A percentile compares a stretch with the other conserved stretches of the same genome.
Conservation (phyloP, 352 stramenopile genomes). For the Peronospora destructor region DNA sequence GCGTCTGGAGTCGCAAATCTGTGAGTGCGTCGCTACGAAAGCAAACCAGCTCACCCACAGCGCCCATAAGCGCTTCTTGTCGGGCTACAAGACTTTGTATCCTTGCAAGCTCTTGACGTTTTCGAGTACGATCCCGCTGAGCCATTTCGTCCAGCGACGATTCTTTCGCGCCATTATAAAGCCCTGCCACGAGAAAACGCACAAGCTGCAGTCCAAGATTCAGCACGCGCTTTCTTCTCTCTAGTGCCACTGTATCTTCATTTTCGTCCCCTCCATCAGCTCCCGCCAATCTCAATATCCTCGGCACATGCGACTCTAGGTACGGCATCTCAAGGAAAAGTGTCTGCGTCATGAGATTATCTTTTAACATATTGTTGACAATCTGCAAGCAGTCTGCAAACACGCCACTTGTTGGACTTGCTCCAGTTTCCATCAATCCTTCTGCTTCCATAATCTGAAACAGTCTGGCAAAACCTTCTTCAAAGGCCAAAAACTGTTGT, state of each 20-base stretch:
- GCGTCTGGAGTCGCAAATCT: conserved; percentile 52
- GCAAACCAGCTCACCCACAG: conserved; percentile 61
- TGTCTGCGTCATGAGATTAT: conserved; percentile 77
- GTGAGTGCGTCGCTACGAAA: conserved; percentile 34
- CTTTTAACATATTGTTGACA: conserved; percentile 71
- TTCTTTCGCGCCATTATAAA: conserved; percentile 52
- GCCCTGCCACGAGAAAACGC: conserved; percentile 44
- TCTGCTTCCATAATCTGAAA: conserved; percentile 76
- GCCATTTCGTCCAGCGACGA: conserved; percentile 49
- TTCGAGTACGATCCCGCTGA: conserved; percentile 37
- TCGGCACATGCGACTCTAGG: conserved; percentile 44
- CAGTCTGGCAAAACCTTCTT: conserved; percentile 66
- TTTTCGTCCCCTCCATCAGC: conserved; percentile 16
- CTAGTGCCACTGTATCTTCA: conserved; percentile 16
- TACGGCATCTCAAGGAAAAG: conserved; percentile 58
- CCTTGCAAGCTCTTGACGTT: conserved; percentile 34
- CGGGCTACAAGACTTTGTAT: conserved; percentile 62
- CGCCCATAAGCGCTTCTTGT: conserved; percentile 51
- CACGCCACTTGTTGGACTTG: conserved; percentile 35
- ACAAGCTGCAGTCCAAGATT: conserved; percentile 61
- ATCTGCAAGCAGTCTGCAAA: conserved; percentile 71
- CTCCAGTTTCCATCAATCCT: conserved; percentile 32
- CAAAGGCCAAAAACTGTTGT: conserved; percentile 78
- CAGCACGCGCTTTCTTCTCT: conserved; percentile 46
- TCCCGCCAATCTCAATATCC: conserved; percentile 35